Evolutionary conservation across 192 early-diverging fungal species (phyloP).

Genomic region (Backusella australiensis): DNA sequence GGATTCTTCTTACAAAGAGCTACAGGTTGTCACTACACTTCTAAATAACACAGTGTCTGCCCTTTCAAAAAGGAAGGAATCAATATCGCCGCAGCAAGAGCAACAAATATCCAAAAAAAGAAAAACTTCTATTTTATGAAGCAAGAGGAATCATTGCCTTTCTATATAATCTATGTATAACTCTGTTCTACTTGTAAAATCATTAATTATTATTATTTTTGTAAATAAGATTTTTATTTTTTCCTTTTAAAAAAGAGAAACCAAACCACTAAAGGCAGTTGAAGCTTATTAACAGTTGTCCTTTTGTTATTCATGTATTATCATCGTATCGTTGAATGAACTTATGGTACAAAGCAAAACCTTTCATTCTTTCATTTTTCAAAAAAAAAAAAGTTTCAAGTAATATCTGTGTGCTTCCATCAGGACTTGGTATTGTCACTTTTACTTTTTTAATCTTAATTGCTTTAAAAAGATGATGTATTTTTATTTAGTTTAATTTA

Average conservation of each 20-base stretch:
- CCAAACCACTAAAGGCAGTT: neutral
- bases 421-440: neutral
- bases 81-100: neutral
- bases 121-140: neutral
- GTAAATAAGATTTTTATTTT: neutral
- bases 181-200: neutral
- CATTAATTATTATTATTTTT: conserved; percentile 2
- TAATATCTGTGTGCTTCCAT: neutral
- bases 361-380: neutral
- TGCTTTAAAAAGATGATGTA: neutral
- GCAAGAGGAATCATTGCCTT: neutral
- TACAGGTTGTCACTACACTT: neutral
- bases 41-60: neutral
- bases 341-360: neutral
- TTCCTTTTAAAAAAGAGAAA: neutral
- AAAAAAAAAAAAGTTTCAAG: neutral
- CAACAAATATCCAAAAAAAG: neutral
- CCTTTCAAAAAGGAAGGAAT: neutral
- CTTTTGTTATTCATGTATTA: neutral
- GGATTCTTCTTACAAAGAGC: neutral
- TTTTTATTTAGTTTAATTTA: neutral
- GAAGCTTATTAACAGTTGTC: neutral
- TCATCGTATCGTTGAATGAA: neutral
- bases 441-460: neutral
- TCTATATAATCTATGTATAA: neutral